phyloP scores from a whole-genome alignment of 106 monocot species.

The Dendrobium nobile region DNA sequence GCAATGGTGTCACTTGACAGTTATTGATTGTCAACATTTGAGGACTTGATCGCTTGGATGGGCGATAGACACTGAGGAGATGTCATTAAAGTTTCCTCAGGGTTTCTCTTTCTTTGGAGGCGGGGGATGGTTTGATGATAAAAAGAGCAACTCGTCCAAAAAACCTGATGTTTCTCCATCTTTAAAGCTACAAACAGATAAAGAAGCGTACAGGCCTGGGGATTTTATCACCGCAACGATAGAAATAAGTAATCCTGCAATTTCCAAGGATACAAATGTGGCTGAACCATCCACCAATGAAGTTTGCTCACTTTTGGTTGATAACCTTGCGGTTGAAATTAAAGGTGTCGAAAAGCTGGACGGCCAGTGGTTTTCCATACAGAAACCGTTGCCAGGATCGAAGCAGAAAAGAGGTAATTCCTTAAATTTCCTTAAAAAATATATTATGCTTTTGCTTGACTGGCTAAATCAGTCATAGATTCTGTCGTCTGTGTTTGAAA shows the following conservation, averaged over 20 bases:
- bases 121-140: slow-evolving; percentile 30
- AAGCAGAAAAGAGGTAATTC: slow-evolving; percentile 73
- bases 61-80: slow-evolving; percentile 27
- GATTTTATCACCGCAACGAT: slow-evolving; percentile 61
- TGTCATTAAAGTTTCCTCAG: slow-evolving; percentile 50
- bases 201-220: slow-evolving; percentile 80
- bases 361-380: slow-evolving; percentile 67
- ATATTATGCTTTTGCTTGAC: not conserved
- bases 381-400: slow-evolving; percentile 61
- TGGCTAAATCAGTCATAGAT: not conserved
- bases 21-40: not conserved
- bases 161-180: slow-evolving; percentile 30
- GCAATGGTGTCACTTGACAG: not conserved
- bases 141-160: slow-evolving; percentile 7
- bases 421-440: not conserved
- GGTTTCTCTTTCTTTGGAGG: slow-evolving; percentile 70
- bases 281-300: not conserved
- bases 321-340: slow-evolving; percentile 66
- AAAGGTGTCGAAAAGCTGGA: slow-evolving; percentile 95
- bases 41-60: slow-evolving; percentile 12
- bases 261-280: slow-evolving; percentile 12
- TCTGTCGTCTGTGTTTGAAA: not conserved
- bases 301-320: slow-evolving; percentile 43
- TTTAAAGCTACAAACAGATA: slow-evolving; percentile 61
- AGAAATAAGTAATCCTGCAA: slow-evolving; percentile 46